Percentiles rank a stretch among this genome's conserved stretches.
These are phyloP conservation scores for Oryza glumipatula DNA, from an alignment of 176 grass and related monocot genomes.

Conservation along the genomic window DNA sequence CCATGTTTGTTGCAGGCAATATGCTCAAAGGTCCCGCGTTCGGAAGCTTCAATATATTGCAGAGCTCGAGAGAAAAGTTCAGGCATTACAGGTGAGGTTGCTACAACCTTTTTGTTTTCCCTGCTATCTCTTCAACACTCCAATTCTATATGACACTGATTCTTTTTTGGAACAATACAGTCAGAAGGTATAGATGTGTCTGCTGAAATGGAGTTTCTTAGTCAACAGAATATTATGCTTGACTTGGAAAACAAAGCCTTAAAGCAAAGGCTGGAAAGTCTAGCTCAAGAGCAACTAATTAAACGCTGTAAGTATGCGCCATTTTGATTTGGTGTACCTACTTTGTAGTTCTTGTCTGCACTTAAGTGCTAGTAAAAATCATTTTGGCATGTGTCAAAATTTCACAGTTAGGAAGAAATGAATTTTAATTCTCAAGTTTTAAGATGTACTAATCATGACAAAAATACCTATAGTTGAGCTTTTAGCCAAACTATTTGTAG, in stretches of 20 bases:
- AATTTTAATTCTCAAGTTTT: not conserved
- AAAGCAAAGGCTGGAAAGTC: slow-evolving; percentile 86
- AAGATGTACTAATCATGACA: not conserved
- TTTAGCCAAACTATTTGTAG: not conserved
- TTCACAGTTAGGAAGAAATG: not conserved
- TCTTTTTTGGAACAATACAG: slow-evolving; percentile 50
- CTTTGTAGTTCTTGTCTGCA: slow-evolving; percentile 2
- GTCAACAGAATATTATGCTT: slow-evolving; percentile 90
- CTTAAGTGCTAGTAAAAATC: not conserved
- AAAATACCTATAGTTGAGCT: not conserved
- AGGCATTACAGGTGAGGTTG: slow-evolving; percentile 71
- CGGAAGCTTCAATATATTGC: slow-evolving; percentile 99
- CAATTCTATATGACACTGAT: slow-evolving; percentile 14
- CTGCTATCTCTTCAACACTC: slow-evolving; percentile 4
- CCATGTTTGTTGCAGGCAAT: slow-evolving; percentile 62
- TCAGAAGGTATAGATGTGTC: slow-evolving; percentile 77
- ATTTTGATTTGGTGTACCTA: not conserved
- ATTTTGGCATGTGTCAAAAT: not conserved
- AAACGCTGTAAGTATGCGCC: slow-evolving; percentile 73
- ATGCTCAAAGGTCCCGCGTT: slow-evolving; percentile 90
- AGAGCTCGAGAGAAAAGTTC: slow-evolving; percentile 90
- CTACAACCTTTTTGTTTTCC: not conserved
- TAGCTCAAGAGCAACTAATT: slow-evolving; percentile 88
- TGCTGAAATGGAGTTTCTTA: slow-evolving; percentile 94
- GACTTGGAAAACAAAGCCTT: slow-evolving; percentile 95